Base-by-base conservation (phyloP, 257 asterid genomes). In the Solanum tarijense region DNA sequence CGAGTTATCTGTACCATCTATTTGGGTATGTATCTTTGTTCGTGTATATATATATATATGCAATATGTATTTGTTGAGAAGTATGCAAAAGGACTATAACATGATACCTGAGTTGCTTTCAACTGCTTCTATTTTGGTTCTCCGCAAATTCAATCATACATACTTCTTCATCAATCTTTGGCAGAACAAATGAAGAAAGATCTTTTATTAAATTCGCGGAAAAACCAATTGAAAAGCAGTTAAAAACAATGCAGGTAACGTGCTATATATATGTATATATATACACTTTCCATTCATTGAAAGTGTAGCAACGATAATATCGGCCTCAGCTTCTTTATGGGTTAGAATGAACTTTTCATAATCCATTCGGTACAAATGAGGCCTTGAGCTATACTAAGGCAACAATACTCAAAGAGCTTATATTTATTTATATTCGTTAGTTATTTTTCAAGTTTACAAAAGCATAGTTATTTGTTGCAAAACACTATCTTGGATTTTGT, bases 231-330 rank as follows among this genome's bases (percentile, higher is more conserved):
- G 48, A 43, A 43, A 43, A 43, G 18, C 52, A 12, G 2, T 43
- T 12, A 43, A 43, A 43, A 14, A 0, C 60, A 48, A 48, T 48
- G 60, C 60, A 48, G 60, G 60, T 48, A 48, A 48, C 60, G 3
- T 48, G 60, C 60, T 48, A 48, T 39, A 38, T 38, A 39, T 39
- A 39, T 39, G 4, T 10, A 41, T 48, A 14, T 48, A 48, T 14
- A 98, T 97, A 72, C 99, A 98, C 89, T 92, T 89, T 89, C 94
- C 99, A 88, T 96, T 98, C 99, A 96, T 94, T 12, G 98, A 98
- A 91, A 96, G 87, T 43, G 99, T 98, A 89, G 98, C 99, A 90
- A 96, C 98, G 13, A 98, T 95, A 84, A 96, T 95, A 89, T 96
- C 99, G 65, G 99, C 99, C 89, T 95, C 98, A 18, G 94, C 94